Conservation (phyloP, 139 green algal species). For the Pleodorina starrii region DNA sequence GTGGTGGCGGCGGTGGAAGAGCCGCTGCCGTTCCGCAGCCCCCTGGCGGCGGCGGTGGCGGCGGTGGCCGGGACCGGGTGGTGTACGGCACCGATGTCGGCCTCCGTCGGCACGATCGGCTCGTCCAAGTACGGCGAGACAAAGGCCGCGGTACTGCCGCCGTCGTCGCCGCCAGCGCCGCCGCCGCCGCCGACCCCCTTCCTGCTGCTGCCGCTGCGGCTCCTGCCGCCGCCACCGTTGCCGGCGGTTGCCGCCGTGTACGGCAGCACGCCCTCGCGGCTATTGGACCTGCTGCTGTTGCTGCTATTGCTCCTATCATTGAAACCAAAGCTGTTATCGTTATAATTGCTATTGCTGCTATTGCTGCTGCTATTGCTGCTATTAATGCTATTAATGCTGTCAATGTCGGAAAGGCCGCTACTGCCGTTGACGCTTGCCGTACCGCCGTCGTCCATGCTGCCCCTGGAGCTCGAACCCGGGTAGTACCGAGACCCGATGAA, state of each 20-base stretch:
- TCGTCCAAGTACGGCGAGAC: not conserved
- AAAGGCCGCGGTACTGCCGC: not conserved
- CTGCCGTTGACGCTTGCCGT: no score
- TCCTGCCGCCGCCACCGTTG: not conserved
- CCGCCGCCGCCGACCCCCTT: not conserved
- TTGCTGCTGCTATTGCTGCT: not conserved
- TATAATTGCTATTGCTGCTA: not conserved
- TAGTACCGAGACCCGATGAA: no score
- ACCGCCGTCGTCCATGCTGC: no score
- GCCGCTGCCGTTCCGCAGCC: no score
- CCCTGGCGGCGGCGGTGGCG: not conserved
- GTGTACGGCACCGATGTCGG: not conserved
- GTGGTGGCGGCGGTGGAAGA: no score
- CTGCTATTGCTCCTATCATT: slow-evolving; percentile 15
- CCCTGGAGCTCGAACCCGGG: no score
- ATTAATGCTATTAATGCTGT: not conserved
- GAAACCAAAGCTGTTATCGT: no score
- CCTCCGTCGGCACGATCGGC: not conserved
- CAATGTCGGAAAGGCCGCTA: no score
- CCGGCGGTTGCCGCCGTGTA: no score
- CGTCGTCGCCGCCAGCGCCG: not conserved
- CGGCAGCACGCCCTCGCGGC: no score
- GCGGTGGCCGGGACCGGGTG: not conserved
- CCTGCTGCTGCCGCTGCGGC: not conserved
- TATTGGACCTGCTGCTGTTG: slow-evolving; percentile 20